Evolutionary conservation across 805 yeast species (phyloP), one percentile per base, ranked within the genome.

Genomic region (Huiozyma sinensis): DNA sequence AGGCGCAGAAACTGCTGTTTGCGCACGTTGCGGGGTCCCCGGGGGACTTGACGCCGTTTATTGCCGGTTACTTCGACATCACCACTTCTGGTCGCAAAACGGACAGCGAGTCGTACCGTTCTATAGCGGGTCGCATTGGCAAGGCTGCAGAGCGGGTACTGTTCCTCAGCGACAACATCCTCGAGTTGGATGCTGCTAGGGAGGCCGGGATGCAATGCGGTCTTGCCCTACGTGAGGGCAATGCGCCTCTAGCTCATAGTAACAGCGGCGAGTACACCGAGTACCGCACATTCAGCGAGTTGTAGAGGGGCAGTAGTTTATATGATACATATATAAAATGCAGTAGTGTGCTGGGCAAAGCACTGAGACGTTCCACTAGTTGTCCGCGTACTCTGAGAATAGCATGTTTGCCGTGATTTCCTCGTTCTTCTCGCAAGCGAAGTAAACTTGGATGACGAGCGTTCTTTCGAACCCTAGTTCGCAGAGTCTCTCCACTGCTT

Each of bases 401-500:
- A 92, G 71, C 58, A 87, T 77, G 68, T 92, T 92, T 24, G 97
- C 98, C 37, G 98, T 88, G 56, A 86, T 76, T 69, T 90, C 96
- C 69, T 92, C 98, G 66, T 92, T 87, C 68, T 88, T 90, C 58
- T 92, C 98, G 66, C 98, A 92, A 36, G 97, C 97, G 73, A 92
- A 81, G 68, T 86, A 92, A 30, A 94, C 95, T 69, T 89, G 95
- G 48, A 88, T 77, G 38, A 85, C 98, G 45, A 83, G 69, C 53
- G 81, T 74, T 53, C 95, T 76, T 52, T 87, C 95, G 57, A 92
- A 92, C 0, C 98, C 98, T 51, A 92, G 72, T 64, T 84, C 97
- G 63, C 95, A 83, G 51, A 92, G 73, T 60, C 98, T 77, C 50
- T 74, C 73, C 51, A 92, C 85, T n/a, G 97, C 95, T 48, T 73